Conservation (phyloP, 257 asterid species). For the Ophiorrhiza pumila region DNA sequence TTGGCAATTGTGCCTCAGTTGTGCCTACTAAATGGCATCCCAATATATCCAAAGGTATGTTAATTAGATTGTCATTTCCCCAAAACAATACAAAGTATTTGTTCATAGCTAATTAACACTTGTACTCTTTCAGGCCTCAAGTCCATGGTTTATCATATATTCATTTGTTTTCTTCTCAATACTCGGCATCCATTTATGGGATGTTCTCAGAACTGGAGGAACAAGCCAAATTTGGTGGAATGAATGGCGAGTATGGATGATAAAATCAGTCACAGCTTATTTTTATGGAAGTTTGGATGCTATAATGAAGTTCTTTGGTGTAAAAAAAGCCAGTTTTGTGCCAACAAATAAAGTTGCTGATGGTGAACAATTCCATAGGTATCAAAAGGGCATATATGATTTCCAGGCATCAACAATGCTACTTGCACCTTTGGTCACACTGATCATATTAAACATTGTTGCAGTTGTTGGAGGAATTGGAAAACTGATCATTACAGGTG, state of each 20-base stretch:
- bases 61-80: not conserved
- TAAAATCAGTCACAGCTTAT: constrained; percentile 44
- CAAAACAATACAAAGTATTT: not conserved
- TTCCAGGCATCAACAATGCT: constrained; percentile 45
- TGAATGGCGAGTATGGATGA: constrained; percentile 60
- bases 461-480: constrained; percentile 31
- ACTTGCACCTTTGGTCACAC: constrained; percentile 41
- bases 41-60: constrained; percentile 54
- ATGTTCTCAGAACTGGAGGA: constrained; percentile 33
- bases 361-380: constrained; percentile 34
- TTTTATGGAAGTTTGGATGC: constrained; percentile 41
- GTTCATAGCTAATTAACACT: not conserved
- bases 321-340: constrained; percentile 39
- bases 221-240: constrained; percentile 36
- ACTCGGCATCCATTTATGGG: constrained; percentile 41
- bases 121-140: constrained; percentile 40
- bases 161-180: constrained; percentile 39
- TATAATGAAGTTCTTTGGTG: constrained; percentile 30
- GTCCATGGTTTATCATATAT: constrained; percentile 42
- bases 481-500: constrained; percentile 20
- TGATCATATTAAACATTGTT: constrained; percentile 34
- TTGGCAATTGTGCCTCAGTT: constrained; percentile 41
- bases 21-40: constrained; percentile 32
- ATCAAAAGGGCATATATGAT: constrained; percentile 42
- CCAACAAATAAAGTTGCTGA: constrained; percentile 55